Conservation (phyloP, 192 early-diverging fungal species). For the Backusella westeae region DNA sequence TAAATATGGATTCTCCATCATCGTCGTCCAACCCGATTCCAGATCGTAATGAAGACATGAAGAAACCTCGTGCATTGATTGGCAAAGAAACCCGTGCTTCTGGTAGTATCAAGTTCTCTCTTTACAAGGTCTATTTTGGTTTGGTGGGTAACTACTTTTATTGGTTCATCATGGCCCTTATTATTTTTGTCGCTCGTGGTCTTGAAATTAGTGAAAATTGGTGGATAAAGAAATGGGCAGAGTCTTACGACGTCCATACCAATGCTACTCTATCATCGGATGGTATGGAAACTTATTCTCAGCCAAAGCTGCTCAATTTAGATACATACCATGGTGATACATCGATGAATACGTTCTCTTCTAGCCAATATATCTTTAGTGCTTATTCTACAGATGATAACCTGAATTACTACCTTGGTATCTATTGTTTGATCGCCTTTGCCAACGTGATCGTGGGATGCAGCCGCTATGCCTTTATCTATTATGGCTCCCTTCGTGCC, state of each 20-base stretch:
- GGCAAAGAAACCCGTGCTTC: slow-evolving; percentile 57
- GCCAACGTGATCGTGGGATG: slow-evolving; percentile 25
- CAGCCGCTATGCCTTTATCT: slow-evolving; percentile 26
- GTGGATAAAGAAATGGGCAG: slow-evolving; percentile 64
- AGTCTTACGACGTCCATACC: slow-evolving; percentile 2
- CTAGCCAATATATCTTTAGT: background rate
- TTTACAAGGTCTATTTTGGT: slow-evolving; percentile 78
- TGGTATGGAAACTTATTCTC: background rate
- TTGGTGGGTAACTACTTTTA: slow-evolving; percentile 56
- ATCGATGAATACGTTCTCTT: too few relatives aligned
- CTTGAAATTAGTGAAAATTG: slow-evolving; percentile 54
- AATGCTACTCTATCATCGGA: background rate
- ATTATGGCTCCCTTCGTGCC: slow-evolving; percentile 52
- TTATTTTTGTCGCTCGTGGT: slow-evolving; percentile 40
- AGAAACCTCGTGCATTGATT: slow-evolving; percentile 38
- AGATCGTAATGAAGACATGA: background rate
- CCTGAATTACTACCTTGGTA: slow-evolving; percentile 54
- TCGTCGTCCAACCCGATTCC: background rate
- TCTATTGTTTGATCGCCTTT: slow-evolving; percentile 56
- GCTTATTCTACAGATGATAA: slow-evolving; percentile 27
- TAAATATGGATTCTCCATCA: background rate
- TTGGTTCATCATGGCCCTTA: slow-evolving; percentile 55
- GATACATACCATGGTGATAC: too few relatives aligned
- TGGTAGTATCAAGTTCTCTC: slow-evolving; percentile 72
- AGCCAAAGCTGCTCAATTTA: background rate